Evolutionary conservation across 176 grass and related monocot genomes (phyloP).

Genomic region (bread wheat (Triticum aestivum)): IWGSC_CS_RefSeq_v2.1 NC_057801.1:11958556-11959055

Average conservation of each 20-base stretch:
- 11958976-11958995: slow-evolving; percentile 11
- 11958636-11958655: too few species aligned
- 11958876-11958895: slow-evolving; percentile 50
- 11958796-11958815: too few species aligned
- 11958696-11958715: too few species aligned
- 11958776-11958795: too few species aligned
- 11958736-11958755: too few species aligned
- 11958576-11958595: neutral
- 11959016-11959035: slow-evolving; percentile 24
- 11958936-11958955: slow-evolving; percentile 1
- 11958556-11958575: slow-evolving; percentile 83
- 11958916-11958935: neutral
- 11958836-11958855: slow-evolving; percentile 58
- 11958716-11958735: too few species aligned
- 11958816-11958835: slow-evolving; percentile 48
- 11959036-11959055: neutral
- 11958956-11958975: slow-evolving; percentile 40
- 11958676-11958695: too few species aligned
- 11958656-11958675: too few species aligned
- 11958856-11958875: slow-evolving; percentile 58
- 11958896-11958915: slow-evolving; percentile 45
- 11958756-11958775: too few species aligned
- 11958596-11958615: neutral
- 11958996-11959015: slow-evolving; percentile 29
- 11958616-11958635: neutral